A percentile compares a stretch with the other conserved stretches of the same genome.
Evolutionary conservation across 208 protist genomes (phyloP).

Genomic region (Leishmania tarentolae): DNA sequence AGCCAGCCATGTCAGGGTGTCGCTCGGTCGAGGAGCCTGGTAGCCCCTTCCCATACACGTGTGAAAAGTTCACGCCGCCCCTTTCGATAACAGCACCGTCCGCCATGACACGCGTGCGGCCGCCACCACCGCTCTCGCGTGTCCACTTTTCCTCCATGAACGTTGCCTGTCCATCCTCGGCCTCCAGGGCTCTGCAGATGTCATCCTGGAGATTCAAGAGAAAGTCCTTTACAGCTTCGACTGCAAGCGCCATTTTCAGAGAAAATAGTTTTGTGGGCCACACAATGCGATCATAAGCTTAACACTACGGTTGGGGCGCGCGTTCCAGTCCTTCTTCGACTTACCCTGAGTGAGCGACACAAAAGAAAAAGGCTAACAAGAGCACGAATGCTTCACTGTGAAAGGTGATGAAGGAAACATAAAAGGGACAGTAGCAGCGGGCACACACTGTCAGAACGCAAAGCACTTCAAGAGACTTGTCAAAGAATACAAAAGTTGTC

Average conservation of each 20-base stretch:
- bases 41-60: constrained; percentile 58
- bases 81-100: constrained; percentile 70
- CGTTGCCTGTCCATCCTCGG: constrained; percentile 41
- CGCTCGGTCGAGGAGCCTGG: constrained; percentile 42
- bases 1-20: constrained; percentile 39
- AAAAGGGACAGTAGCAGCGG: not conserved
- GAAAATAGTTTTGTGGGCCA: not conserved
- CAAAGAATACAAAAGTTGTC: not conserved
- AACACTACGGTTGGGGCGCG: constrained; percentile 1
- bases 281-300: not conserved
- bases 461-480: not conserved
- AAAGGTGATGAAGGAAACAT: too few species aligned
- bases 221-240: constrained; percentile 40
- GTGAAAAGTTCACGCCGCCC: constrained; percentile 80
- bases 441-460: not conserved
- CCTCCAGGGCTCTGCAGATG: constrained; percentile 54
- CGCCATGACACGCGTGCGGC: constrained; percentile 60
- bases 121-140: constrained; percentile 51
- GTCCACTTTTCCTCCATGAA: constrained; percentile 70
- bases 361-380: not conserved
- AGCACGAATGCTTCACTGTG: not conserved
- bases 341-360: not conserved
- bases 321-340: not conserved
- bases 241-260: constrained; percentile 15
- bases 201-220: constrained; percentile 48